These are phyloP conservation scores for Phytophthora syringae DNA, from an alignment of 352 stramenopile species.

Conservation along the genomic window DNA sequence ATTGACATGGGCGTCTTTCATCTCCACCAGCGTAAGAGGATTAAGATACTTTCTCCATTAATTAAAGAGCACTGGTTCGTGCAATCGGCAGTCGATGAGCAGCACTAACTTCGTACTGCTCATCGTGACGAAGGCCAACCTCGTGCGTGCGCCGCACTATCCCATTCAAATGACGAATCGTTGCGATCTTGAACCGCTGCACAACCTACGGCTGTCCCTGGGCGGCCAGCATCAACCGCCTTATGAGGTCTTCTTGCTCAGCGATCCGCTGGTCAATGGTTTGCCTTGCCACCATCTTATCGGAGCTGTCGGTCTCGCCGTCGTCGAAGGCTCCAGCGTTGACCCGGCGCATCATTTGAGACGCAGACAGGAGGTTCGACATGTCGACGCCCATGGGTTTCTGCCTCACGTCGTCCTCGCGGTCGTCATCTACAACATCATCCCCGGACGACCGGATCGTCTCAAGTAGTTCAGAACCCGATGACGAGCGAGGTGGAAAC, in stretches of 20 bases:
- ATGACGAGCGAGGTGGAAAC: slow-evolving; percentile 24
- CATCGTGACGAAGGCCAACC: too few species aligned
- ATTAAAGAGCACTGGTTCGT: too few species aligned
- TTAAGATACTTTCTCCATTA: slow-evolving; percentile 5
- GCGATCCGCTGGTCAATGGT: slow-evolving; percentile 40
- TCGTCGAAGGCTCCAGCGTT: slow-evolving; percentile 25
- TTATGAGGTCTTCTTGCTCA: slow-evolving; percentile 43
- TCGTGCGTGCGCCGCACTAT: too few species aligned
- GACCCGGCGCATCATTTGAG: slow-evolving; percentile 34
- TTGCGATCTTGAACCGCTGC: slow-evolving; percentile 16
- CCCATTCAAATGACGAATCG: too few species aligned
- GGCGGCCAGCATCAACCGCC: slow-evolving; percentile 31
- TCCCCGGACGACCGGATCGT: slow-evolving; percentile 33
- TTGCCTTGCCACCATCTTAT: slow-evolving; percentile 5
- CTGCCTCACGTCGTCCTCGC: slow-evolving; percentile 11
- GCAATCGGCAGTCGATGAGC: too few species aligned
- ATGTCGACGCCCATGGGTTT: slow-evolving; percentile 32
- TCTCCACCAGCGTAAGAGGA: not conserved
- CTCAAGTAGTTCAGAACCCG: slow-evolving; percentile 36
- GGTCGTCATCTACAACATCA: slow-evolving; percentile 28
- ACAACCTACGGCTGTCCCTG: slow-evolving; percentile 8
- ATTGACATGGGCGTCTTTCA: not conserved
- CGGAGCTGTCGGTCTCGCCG: slow-evolving; percentile 4
- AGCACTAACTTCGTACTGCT: too few species aligned
- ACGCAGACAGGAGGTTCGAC: slow-evolving; percentile 34